Evolutionary conservation across 1,284 basidiomycete species (phyloP), one percentile per base, ranked within the genome.

Genomic region (Microstroma glucosiphilum): DNA sequence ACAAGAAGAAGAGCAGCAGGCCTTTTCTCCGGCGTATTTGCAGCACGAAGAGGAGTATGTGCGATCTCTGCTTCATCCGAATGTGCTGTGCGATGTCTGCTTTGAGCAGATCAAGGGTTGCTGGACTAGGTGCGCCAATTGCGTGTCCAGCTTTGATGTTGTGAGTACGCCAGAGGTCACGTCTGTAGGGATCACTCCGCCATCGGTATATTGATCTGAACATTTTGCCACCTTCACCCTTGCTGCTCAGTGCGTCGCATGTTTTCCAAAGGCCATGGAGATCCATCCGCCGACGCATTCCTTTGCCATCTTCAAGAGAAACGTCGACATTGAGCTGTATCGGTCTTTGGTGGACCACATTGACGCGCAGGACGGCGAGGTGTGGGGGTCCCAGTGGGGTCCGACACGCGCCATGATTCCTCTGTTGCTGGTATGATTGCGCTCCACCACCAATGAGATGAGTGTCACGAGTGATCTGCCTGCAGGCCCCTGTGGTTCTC

Each of bases 251-350:
- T 54, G 51, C 51, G 13, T 15, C 13, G 15, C 8, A 2, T 54
- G 51, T 21, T 15, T 13, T 6, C 21, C 13, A 6, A 25, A 23
- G n/a, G 51, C 51, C 21, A 23, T 54, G 21, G 21, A 17, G 51
- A 19, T 7, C 21, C 51, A 54, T 25, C 17, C 19, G 13, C n/a
- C 21, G 51, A 15, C 15, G 51, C 51, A 54, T 25, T 15, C 17
- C 7, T 54, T 54, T 54, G 51, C 51, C 13, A 13, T 54, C 17
- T 54, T 54, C 51, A 54, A 60, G 60, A 54, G 55, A 21, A 37
- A 41, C 12, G 60, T 60, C 6, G 60, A 60, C 54, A 30, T 57
- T 30, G 60, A 53, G 11, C 60, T 56, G 9, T 56, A 56, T 54
- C 56, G 51, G 53, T 43, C 40, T 13, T 42, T 60, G 11, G 53